A percentile compares a stretch with the other conserved stretches of the same genome.
These are phyloP conservation scores for Maudiozyma humilis DNA, from an alignment of 1,139 yeast species.

Conservation along the genomic window DNA sequence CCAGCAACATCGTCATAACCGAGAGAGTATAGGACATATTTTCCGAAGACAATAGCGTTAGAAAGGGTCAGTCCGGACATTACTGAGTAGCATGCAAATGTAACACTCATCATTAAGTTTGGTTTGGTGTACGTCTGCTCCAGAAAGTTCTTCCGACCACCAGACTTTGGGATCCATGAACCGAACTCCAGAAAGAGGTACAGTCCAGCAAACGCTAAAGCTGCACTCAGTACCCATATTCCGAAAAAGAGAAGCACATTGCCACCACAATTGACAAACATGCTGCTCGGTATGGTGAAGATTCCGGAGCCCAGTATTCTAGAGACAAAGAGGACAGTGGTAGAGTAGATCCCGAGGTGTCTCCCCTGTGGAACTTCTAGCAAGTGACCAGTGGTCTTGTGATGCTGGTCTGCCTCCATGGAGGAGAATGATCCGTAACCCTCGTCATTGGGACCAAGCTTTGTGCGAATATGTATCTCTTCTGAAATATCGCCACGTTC, in stretches of 20 bases:
- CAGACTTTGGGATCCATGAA: slow-evolving; percentile 60
- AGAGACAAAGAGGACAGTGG: slow-evolving; percentile 54
- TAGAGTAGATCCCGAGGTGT: slow-evolving; percentile 60
- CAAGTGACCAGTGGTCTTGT: slow-evolving; percentile 17
- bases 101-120: slow-evolving; percentile 48
- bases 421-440: slow-evolving; percentile 10
- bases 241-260: slow-evolving; percentile 50
- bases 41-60: slow-evolving; percentile 63
- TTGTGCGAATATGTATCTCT: neutral
- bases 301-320: slow-evolving; percentile 74
- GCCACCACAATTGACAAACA: slow-evolving; percentile 60
- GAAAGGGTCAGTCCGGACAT: slow-evolving; percentile 58
- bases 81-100: slow-evolving; percentile 49
- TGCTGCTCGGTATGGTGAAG: slow-evolving; percentile 61
- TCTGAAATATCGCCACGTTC: neutral
- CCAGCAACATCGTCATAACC: slow-evolving; percentile 36
- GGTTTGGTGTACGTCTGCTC: slow-evolving; percentile 60
- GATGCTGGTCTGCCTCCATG: slow-evolving; percentile 7
- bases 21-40: slow-evolving; percentile 47
- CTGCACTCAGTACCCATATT: slow-evolving; percentile 56
- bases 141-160: slow-evolving; percentile 65
- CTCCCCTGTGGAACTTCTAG: slow-evolving; percentile 64
- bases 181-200: slow-evolving; percentile 63
- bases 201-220: slow-evolving; percentile 57
- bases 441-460: neutral